Evolutionary conservation across 2,329 filamentous ascomycete species (phyloP).

Genomic region (Penicillium brevicompactum): DNA sequence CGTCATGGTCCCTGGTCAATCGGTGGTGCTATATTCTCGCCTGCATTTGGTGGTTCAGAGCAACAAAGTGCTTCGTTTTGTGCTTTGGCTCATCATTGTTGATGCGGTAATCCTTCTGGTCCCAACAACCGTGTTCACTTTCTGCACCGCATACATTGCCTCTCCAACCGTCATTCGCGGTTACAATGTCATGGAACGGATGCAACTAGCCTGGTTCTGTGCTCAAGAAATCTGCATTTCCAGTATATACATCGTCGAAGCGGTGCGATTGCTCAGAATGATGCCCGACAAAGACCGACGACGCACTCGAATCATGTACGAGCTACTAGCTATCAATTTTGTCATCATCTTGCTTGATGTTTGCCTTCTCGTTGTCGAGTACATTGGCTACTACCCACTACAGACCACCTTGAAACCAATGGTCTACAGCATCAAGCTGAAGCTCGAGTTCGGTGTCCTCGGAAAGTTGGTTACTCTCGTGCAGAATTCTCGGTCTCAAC

Average conservation of each 20-base stretch:
- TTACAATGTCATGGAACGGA: conserved; percentile 48
- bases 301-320: conserved; percentile 48
- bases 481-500: conserved; percentile 31
- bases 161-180: conserved; percentile 30
- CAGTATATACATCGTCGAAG: conserved; percentile 55
- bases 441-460: conserved; percentile 53
- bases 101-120: conserved; percentile 56
- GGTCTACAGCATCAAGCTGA: conserved; percentile 53
- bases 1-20: conserved; percentile 63
- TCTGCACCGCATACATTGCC: conserved; percentile 37
- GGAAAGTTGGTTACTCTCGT: conserved; percentile 47
- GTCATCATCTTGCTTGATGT: conserved; percentile 51
- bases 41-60: conserved; percentile 62
- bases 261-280: conserved; percentile 46
- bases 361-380: conserved; percentile 47
- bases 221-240: conserved; percentile 52
- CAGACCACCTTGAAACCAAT: conserved; percentile 50
- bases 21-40: conserved; percentile 64
- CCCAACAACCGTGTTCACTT: conserved; percentile 58
- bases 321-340: conserved; percentile 52
- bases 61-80: conserved; percentile 48
- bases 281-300: conserved; percentile 36
- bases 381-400: conserved; percentile 45
- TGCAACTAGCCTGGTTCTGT: conserved; percentile 47
- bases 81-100: conserved; percentile 60